phyloP scores from a whole-genome alignment of 2,329 filamentous ascomycete genomes.

The Hypoxylon sp. region DNA sequence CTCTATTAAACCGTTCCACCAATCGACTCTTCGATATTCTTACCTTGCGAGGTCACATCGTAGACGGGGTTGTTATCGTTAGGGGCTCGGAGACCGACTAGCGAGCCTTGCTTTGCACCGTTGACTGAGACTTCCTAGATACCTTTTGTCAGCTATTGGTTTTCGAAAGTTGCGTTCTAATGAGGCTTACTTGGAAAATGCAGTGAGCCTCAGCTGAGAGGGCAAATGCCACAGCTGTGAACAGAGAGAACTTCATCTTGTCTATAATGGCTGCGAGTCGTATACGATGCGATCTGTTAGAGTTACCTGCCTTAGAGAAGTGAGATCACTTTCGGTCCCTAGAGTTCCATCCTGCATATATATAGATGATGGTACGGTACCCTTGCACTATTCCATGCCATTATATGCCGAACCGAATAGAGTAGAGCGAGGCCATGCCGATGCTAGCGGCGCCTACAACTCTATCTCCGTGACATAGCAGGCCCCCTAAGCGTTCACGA shows the following conservation, averaged over 20 bases:
- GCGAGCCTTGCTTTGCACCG: slow-evolving; percentile 60
- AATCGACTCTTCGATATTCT: slow-evolving; percentile 7
- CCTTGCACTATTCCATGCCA: slow-evolving; percentile 9
- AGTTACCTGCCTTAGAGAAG: slow-evolving; percentile 18
- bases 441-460: slow-evolving; percentile 26
- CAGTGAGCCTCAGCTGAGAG: slow-evolving; percentile 59
- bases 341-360: slow-evolving; percentile 35
- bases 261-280: slow-evolving; percentile 15
- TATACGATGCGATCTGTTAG: slow-evolving; percentile 20
- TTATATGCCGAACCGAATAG: slow-evolving; percentile 42
- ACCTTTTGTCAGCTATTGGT: slow-evolving; percentile 37
- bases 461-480: slow-evolving; percentile 25
- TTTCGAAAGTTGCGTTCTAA: not conserved
- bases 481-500: slow-evolving; percentile 8
- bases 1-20: not conserved
- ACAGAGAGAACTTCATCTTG: slow-evolving; percentile 59
- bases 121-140: slow-evolving; percentile 65
- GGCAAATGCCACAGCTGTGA: slow-evolving; percentile 55
- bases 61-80: slow-evolving; percentile 68
- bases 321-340: slow-evolving; percentile 5
- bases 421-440: slow-evolving; percentile 30
- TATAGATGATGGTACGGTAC: slow-evolving; percentile 32
- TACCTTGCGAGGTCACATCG: slow-evolving; percentile 61
- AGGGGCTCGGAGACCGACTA: slow-evolving; percentile 64
- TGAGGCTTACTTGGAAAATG: slow-evolving; percentile 60